Evolutionary conservation across 2,329 filamentous ascomycete species (phyloP), one percentile per base, ranked within the genome.

Genomic region (Rutstroemia sp.): DNA sequence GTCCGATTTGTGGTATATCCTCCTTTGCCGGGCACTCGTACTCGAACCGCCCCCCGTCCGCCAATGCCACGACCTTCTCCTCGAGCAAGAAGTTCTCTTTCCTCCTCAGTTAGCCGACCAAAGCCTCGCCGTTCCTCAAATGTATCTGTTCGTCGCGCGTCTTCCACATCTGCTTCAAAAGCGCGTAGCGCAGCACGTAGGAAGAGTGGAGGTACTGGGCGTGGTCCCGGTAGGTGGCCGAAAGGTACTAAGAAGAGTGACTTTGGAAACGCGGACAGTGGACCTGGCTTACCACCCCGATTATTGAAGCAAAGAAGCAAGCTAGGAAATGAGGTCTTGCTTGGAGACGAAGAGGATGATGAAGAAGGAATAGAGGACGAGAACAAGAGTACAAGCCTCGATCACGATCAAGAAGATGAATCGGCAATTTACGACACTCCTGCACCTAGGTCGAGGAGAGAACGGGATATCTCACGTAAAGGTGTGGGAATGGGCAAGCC

Each of bases 1-100:
- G 83, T 77, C 1, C 81, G 89, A 36, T 95, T 90, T 69, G 86
- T 91, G 64, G 82, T 94, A 42, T 92, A 88, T 65, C 89, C 89
- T 8, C 81, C 86, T 0, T 72, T 87, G 8, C 80, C 80, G 19
- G 79, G 79, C 36, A 60, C 67, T 19, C 58, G 60, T 36, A 72
- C 74, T 51, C 76, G 80, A 21, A 75, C 58, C 6, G 61, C 61
- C 9, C 59, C 64, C 27, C 67, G 70, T 23, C 56, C 66, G 19
- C 59, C 63, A 19, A 51, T 56, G 34, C 63, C 65, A 27, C 61
- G 66, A 23, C 60, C 59, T 14, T 27, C n/a, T 54, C 61, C 46
- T 9, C 56, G 54, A 14, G 17, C 47, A 36, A 56, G 39, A 38
- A 21, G 27, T 23, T 52, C 55, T 16, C 17, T 46, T 23, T 30